Evolutionary conservation across 2,329 filamentous ascomycete genomes (phyloP).

Genomic region (Aspergillus hortae): DNA sequence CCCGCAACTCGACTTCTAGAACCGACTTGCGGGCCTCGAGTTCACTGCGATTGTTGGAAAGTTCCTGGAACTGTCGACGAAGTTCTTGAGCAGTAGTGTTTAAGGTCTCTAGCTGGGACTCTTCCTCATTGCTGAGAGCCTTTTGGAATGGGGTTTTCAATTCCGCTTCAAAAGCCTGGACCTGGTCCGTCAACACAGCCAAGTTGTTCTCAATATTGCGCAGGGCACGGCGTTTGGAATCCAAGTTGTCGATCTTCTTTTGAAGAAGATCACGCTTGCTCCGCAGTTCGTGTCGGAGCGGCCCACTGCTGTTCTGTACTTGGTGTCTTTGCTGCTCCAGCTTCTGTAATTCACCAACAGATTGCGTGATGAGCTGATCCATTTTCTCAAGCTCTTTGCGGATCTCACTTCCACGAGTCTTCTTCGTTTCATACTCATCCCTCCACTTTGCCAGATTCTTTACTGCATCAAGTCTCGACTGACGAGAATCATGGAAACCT

Average conservation of each 20-base stretch:
- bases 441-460: conserved; percentile 71
- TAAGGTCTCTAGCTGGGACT: conserved; percentile 71
- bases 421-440: conserved; percentile 66
- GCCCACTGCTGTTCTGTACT: conserved; percentile 77
- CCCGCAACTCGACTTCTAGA: conserved; percentile 81
- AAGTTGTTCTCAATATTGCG: conserved; percentile 72
- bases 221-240: conserved; percentile 61
- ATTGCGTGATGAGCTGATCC: conserved; percentile 83
- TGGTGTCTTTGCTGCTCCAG: conserved; percentile 73
- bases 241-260: conserved; percentile 68
- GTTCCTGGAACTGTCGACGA: conserved; percentile 70
- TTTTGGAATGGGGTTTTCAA: conserved; percentile 88
- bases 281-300: conserved; percentile 71
- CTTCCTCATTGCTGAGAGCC: conserved; percentile 76
- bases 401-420: conserved; percentile 62
- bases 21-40: conserved; percentile 77
- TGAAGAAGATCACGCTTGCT: conserved; percentile 72
- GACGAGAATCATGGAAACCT: conserved; percentile 83
- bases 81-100: conserved; percentile 68
- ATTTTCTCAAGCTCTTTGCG: conserved; percentile 69
- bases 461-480: conserved; percentile 83
- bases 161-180: conserved; percentile 75
- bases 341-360: conserved; percentile 80
- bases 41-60: conserved; percentile 69
- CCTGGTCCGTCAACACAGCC: conserved; percentile 70